Evolutionary conservation across 306 rosid species (phyloP), one percentile per base, ranked within the genome.

Genomic region (Vicia villosa): DNA sequence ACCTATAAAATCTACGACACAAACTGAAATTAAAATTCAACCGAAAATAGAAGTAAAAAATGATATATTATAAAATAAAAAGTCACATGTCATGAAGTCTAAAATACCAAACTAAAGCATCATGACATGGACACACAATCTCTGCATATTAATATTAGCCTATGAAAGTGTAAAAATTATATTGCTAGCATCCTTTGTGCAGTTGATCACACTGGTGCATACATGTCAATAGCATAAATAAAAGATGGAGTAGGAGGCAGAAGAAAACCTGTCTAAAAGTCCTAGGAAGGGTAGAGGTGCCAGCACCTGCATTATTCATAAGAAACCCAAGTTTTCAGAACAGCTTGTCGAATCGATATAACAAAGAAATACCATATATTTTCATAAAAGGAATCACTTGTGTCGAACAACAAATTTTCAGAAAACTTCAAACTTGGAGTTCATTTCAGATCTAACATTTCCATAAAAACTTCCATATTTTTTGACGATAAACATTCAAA

Each of bases 211-310:
- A 14, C 0, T 36, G 5, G 30, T 49, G 8, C 3, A 43, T 8
- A 38, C 20, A n/a, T 37, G 38, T 8, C 34, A 57, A 50, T 32
- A 45, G 21, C 26, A 52, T 22, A 68, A 24, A 77, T 32, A 36
- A 3, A 34, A 21, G 24, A 40, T 32, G 68, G 11, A 74, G 55
- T 32, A 8, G 14, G 55, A 30, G 40, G 36, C n/a, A 74, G 70
- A 68, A 68, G 55, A 63, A 68, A 77, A 92, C 95, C 97, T 81
- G 77, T 67, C 43, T 86, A 61, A 92, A 92, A 54, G 86, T 74
- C 74, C 83, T 85, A 19, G 96, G 98, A 67, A 92, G 96, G 26
- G 79, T 49, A 22, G 98, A 92, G 49, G 89, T 87, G 56, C 98
- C 95, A 26, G 96, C 98, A 78, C 74, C 98, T 92, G 86, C 86